Base-by-base conservation (phyloP, 139 green algal genomes). In the Chlamydomonas applanata region DNA sequence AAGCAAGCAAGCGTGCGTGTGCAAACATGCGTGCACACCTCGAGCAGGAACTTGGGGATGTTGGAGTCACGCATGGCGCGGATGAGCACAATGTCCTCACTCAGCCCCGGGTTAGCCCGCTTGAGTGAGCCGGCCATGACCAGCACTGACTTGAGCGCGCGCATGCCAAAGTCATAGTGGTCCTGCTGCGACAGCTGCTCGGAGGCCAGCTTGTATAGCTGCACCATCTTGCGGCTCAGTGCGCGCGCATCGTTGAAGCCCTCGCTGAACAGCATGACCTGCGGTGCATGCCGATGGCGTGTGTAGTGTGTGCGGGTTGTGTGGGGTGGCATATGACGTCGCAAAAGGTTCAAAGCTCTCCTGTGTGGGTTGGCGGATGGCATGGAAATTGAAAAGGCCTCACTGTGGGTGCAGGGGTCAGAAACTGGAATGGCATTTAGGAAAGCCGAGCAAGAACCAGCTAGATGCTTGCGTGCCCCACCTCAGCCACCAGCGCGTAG, bases 161-260 rank as follows among this genome's bases (percentile, higher is more conserved):
- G 84, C 92, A 97, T 95, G 79, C 92, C 92, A 87, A 97, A 97
- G 83, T 97, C 92, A 78, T 85, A 85, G 65, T 85, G 79, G 71
- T 82, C 75, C 71, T 93, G 87, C 83, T 94, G 85, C 24, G 70
- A 86, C 45, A 94, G 85, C 79, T 93, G 90, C 79, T 94, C 87
- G 11, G 57, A 83, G 29, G 78, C 83, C 69, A 94, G 87, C 79
- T 89, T 91, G 84, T 94, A 96, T 54, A 96, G 86, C 73, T 89
- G 85, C 2, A 93, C 87, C 81, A 96, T 91, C 83, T 96, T 96
- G 70, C 85, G 77, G 22, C 81, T 86, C 19, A 96, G 85, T n/a
- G 63, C 75, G 29, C 80, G 83, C 32, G 86, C 82, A 44, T 88
- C 81, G 17, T 81, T 70, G 76, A 94, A 97, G 44, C 92, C 89